Conservation (phyloP, 2,329 filamentous ascomycete species). For the Epichloe typhina region DNA sequence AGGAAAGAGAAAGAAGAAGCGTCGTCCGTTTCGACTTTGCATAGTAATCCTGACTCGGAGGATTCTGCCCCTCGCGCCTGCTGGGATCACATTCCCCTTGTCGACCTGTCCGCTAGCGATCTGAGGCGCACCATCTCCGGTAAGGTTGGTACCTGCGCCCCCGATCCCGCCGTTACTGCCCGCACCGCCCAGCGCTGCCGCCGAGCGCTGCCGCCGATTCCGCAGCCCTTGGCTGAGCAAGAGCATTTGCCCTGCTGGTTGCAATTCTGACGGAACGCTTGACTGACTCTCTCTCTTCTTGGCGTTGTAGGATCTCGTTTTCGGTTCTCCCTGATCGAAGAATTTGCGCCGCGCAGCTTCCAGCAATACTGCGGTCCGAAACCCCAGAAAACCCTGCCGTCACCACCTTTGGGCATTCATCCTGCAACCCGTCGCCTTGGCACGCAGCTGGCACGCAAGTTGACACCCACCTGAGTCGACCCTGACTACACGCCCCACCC, state of each 20-base stretch:
- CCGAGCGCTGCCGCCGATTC: slow-evolving; percentile 1
- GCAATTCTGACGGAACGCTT: not conserved
- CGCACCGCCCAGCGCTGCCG: slow-evolving; percentile 1
- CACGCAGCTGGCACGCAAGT: slow-evolving; percentile 1
- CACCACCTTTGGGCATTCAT: not conserved
- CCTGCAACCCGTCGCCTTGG: not conserved
- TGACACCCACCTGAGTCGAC: not conserved
- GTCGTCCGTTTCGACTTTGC: not conserved
- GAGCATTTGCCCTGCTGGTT: too few relatives aligned
- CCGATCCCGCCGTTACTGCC: slow-evolving; percentile 4
- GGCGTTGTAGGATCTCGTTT: not conserved
- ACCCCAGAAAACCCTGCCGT: not conserved
- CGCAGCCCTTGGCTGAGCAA: not conserved
- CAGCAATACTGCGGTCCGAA: not conserved
- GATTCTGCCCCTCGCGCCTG: not conserved
- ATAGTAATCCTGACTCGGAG: not conserved
- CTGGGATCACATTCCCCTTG: slow-evolving; percentile 7
- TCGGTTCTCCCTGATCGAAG: not conserved
- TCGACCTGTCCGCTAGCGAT: slow-evolving; percentile 12
- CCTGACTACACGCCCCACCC: not conserved
- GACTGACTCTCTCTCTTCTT: not conserved
- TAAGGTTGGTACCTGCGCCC: slow-evolving; percentile 8
- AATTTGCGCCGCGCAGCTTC: not conserved
- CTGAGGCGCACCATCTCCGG: slow-evolving; percentile 6
- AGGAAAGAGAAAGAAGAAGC: not conserved